Evolutionary conservation across 208 protist genomes (phyloP).

Genomic region (Perkinsela sp.): DNA sequence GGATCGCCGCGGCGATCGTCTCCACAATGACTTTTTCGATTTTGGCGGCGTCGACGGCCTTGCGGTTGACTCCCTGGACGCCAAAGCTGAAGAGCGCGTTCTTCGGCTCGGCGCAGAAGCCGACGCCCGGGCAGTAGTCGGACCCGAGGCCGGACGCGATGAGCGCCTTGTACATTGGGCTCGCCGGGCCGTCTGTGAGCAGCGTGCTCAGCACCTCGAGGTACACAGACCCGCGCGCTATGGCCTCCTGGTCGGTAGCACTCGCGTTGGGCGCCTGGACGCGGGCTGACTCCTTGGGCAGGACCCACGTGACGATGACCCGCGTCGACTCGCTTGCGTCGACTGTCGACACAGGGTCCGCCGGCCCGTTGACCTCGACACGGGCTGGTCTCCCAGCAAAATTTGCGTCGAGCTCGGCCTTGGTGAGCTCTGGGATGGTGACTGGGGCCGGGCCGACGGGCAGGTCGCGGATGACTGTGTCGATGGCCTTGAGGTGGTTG

Average conservation of each 20-base stretch:
- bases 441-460: slow-evolving; percentile 9
- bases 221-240: slow-evolving; percentile 29
- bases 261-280: slow-evolving; percentile 12
- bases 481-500: slow-evolving; percentile 22
- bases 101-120: slow-evolving; percentile 44
- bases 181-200: slow-evolving; percentile 41
- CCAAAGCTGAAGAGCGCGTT: slow-evolving; percentile 53
- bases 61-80: slow-evolving; percentile 36
- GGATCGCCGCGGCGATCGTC: slow-evolving; percentile 18
- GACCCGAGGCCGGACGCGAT: slow-evolving; percentile 42
- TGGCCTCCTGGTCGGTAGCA: background rate
- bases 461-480: slow-evolving; percentile 31
- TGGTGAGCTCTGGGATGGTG: slow-evolving; percentile 16
- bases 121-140: slow-evolving; percentile 41
- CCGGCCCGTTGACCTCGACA: slow-evolving; percentile 26
- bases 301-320: slow-evolving; percentile 29
- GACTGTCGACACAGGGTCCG: slow-evolving; percentile 41
- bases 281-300: slow-evolving; percentile 11
- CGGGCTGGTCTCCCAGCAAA: slow-evolving; percentile 6
- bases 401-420: background rate
- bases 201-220: slow-evolving; percentile 46
- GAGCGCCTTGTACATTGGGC: slow-evolving; percentile 51
- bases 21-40: slow-evolving; percentile 26
- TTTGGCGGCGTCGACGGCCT: slow-evolving; percentile 12
- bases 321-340: slow-evolving; percentile 24